phyloP scores from a whole-genome alignment of 1,139 yeast species.

The Candida glucosophila region DNA sequence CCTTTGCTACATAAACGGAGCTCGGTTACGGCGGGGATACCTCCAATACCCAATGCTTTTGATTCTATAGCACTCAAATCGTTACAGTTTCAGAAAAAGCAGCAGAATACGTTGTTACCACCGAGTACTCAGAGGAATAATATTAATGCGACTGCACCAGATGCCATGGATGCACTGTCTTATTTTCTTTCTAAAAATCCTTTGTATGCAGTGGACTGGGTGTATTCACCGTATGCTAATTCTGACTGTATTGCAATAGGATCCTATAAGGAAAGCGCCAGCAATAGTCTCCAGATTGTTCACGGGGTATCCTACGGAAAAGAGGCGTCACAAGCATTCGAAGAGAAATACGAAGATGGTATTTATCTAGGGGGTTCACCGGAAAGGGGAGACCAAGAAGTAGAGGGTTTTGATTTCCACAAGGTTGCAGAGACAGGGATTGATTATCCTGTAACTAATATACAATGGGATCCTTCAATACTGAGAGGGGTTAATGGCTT shows the following conservation, averaged over 20 bases:
- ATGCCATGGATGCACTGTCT: slow-evolving; percentile 30
- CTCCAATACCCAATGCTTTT: slow-evolving; percentile 3
- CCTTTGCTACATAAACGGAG: slow-evolving; percentile 7
- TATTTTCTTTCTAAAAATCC: slow-evolving; percentile 56
- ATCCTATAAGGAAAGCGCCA: slow-evolving; percentile 63
- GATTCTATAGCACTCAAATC: not conserved
- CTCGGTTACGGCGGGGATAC: slow-evolving; percentile 9
- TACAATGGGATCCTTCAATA: slow-evolving; percentile 65
- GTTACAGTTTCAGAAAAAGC: slow-evolving; percentile 1
- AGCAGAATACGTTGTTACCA: slow-evolving; percentile 5
- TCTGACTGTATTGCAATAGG: slow-evolving; percentile 53
- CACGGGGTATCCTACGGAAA: slow-evolving; percentile 30
- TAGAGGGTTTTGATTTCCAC: slow-evolving; percentile 39
- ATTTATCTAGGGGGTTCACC: too few relatives aligned
- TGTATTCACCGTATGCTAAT: slow-evolving; percentile 23
- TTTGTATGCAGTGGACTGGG: slow-evolving; percentile 65
- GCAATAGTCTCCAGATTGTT: slow-evolving; percentile 45
- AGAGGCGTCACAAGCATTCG: slow-evolving; percentile 9
- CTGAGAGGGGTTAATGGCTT: slow-evolving; percentile 12
- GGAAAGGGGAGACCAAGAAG: slow-evolving; percentile 10
- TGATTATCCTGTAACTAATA: slow-evolving; percentile 59
- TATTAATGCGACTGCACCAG: slow-evolving; percentile 3
- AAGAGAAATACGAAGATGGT: slow-evolving; percentile 1
- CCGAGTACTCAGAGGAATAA: slow-evolving; percentile 5
- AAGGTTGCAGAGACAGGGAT: slow-evolving; percentile 45